Evolutionary conservation across 441 rosid species (phyloP), one percentile per base, ranked within the genome.

Genomic region (Croton setiger): DNA sequence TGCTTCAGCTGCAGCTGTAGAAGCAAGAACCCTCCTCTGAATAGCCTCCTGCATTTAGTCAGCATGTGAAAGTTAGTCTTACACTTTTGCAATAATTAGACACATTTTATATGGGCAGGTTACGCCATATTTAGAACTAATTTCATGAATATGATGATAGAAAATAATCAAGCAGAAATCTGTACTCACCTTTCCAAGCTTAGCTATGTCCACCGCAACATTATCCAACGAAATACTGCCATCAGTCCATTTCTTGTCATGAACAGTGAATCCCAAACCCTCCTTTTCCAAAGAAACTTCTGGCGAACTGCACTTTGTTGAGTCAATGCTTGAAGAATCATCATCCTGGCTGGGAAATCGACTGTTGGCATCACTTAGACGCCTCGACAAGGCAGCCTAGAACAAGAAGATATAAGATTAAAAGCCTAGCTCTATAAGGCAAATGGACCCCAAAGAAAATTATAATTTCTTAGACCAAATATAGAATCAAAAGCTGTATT

Each of bases 241-340:
- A 78, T 91, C 93, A 0, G 96, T 90, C 97, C 97, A 94, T 82
- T 88, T 94, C 86, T 75, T 81, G 52, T 91, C 97, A 69, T 94
- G 96, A 49, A 88, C 76, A 51, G 82, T 83, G 57, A 94, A 82
- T 27, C 86, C 92, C 21, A 73, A 73, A 72, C 81, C 84, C 63
- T 78, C 87, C 14, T 64, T 62, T 17, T 78, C 64, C 44, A 62
- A 52, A 74, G 77, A 66, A 67, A 51, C n/a, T 64, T 77, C 88
- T 31, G 88, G 77, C 41, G 91, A 82, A 61, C 84, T 72, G 5
- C 79, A 55, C 72, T 84, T 87, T 10, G 76, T 60, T 70, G 82
- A 86, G 64, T 80, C 87, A 52, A 73, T 78, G 75, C 79, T 72
- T 13, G 77, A 75, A 49, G 78, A 62, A 51, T 82, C 91, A 43